Conservation (phyloP, 1,139 yeast species). For the Taphrina betulina region DNA sequence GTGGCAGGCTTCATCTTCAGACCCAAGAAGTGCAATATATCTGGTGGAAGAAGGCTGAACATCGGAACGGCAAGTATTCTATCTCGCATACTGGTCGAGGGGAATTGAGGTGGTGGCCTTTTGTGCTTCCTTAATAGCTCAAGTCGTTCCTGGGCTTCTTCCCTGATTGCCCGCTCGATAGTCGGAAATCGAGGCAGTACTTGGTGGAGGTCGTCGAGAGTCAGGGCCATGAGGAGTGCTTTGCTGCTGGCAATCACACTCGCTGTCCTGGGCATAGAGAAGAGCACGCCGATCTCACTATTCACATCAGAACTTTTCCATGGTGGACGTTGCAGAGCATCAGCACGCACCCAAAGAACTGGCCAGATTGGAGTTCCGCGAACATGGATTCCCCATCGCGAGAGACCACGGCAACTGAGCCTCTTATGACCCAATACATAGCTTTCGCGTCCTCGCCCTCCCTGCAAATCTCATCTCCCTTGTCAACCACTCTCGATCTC, state of each 20-base stretch:
- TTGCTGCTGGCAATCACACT: conserved; percentile 70
- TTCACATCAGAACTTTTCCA: neutral
- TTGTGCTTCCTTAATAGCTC: conserved; percentile 66
- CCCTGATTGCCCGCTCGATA: conserved; percentile 66
- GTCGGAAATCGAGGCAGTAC: conserved; percentile 63
- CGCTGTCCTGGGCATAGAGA: conserved; percentile 74
- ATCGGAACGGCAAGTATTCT: conserved; percentile 55
- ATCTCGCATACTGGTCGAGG: conserved; percentile 25
- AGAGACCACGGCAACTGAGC: conserved; percentile 69
- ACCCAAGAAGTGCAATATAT: conserved; percentile 62
- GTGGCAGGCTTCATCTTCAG: conserved; percentile 59
- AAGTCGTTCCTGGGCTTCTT: conserved; percentile 74
- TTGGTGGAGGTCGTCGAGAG: conserved; percentile 60
- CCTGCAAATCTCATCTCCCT: conserved; percentile 53
- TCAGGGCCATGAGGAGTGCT: conserved; percentile 65
- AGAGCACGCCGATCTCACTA: conserved; percentile 67
- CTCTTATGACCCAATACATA: conserved; percentile 77
- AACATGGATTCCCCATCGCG: conserved; percentile 73
- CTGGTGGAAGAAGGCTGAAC: conserved; percentile 57
- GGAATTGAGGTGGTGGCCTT: conserved; percentile 38
- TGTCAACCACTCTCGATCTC: conserved; percentile 32
- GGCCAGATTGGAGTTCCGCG: conserved; percentile 67
- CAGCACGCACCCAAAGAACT: conserved; percentile 53
- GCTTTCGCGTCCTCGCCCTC: conserved; percentile 81
- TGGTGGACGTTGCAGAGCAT: neutral